Conservation (phyloP, 352 stramenopile genomes). For the Pythium pyrilobum region DNA sequence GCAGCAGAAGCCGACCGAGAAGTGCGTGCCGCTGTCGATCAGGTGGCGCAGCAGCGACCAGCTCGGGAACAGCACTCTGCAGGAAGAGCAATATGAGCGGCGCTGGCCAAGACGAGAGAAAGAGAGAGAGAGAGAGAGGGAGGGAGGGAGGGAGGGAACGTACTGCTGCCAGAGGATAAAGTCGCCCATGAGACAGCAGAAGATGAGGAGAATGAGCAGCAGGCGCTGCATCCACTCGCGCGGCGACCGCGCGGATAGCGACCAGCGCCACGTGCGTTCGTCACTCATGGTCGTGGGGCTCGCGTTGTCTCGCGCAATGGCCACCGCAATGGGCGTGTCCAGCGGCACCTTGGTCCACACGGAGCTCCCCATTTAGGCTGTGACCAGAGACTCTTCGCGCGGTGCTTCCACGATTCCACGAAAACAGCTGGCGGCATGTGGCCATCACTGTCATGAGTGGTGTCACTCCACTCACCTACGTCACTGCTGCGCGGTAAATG, state of each 20-base stretch:
- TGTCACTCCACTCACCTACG: too few relatives aligned
- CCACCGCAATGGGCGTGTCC: neutral
- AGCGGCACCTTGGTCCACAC: neutral
- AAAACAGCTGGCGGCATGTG: conserved; percentile 10
- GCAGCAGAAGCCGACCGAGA: conserved; percentile 43
- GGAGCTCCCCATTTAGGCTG: neutral
- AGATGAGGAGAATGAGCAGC: conserved; percentile 40
- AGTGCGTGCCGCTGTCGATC: conserved; percentile 58
- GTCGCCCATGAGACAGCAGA: conserved; percentile 49
- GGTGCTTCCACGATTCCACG: neutral
- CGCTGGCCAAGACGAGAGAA: too few relatives aligned
- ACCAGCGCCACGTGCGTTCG: conserved; percentile 18
- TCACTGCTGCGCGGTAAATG: too few relatives aligned
- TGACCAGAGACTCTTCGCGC: too few relatives aligned
- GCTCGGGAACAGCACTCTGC: conserved; percentile 13
- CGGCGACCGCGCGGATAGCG: conserved; percentile 18
- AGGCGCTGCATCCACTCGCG: conserved; percentile 25
- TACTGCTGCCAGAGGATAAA: conserved; percentile 54
- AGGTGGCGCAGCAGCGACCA: conserved; percentile 47
- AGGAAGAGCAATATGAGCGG: neutral
- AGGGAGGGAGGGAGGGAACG: too few relatives aligned
- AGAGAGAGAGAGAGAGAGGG: neutral
- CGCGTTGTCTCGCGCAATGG: neutral
- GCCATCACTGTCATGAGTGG: too few relatives aligned
- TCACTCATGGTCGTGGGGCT: neutral